Evolutionary conservation across 192 early-diverging fungal species (phyloP).

Genomic region (Coemansia sp.): DNA sequence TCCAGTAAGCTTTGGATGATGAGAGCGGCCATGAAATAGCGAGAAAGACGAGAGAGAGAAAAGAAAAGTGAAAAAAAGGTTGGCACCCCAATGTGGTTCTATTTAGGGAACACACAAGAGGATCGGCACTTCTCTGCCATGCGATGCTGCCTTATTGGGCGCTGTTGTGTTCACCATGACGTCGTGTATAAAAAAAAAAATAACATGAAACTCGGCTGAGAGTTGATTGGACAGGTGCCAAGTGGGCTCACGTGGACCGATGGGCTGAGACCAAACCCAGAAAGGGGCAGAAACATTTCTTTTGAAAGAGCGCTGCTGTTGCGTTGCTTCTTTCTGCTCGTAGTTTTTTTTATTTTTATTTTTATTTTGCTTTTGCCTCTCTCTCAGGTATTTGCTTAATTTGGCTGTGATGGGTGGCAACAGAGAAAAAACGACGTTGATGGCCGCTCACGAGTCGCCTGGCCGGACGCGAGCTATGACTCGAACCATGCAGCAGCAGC

Average conservation of each 20-base stretch:
- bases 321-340: not conserved
- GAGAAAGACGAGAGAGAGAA: too few relatives aligned
- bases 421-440: conserved; percentile 5
- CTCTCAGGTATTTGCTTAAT: too few relatives aligned
- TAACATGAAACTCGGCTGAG: not conserved
- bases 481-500: conserved; percentile 10
- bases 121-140: too few relatives aligned
- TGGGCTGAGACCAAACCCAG: not conserved
- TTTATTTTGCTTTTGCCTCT: too few relatives aligned
- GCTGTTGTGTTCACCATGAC: too few relatives aligned
- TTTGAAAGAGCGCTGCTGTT: not conserved
- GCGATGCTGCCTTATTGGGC: too few relatives aligned
- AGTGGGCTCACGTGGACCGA: not conserved
- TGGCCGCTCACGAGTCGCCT: not conserved
- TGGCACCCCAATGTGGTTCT: too few relatives aligned
- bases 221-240: not conserved
- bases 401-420: not conserved
- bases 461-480: not conserved
- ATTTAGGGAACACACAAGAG: too few relatives aligned
- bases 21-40: too few relatives aligned
- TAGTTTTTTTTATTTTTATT: not conserved
- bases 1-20: not conserved
- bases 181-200: not conserved
- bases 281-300: not conserved
- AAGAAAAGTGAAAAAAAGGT: too few relatives aligned